Base-by-base conservation (phyloP, 306 rosid species). In the Rosa chinensis region DNA sequence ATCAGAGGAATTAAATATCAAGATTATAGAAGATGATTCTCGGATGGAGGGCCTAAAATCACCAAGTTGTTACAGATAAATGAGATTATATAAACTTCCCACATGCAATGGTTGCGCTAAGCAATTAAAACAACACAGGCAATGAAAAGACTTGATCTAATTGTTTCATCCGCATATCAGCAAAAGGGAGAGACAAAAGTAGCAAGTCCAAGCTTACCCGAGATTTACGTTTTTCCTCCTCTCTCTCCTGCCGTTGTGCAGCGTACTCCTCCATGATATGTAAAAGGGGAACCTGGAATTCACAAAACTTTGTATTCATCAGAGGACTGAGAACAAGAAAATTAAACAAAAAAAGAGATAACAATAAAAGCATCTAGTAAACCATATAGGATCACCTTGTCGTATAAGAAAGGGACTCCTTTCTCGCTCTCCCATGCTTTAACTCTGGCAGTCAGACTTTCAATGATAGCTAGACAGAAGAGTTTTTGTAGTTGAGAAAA, bases 391-490 rank as follows among this genome's bases (percentile, higher is more conserved):
- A 81, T 85, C 76, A 94, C 98, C 98, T 92, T 92, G 86, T 91
- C 98, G 72, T 91, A 94, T 67, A 91, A 80, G 89, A 94, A 92
- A 76, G 94, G 88, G 76, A 87, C 89, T 87, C 92, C 97, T 84
- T 88, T 91, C 76, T 94, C 98, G 75, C 63, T 48, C 79, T 92
- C 97, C 98, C 98, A 94, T 21, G 91, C 93, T 78, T 86, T 92
- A 23, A 92, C 93, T 89, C 83, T 92, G 72, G 92, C 78, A 77
- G 76, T 90, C 93, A 94, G 86, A 86, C 68, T 88, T 80, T 94
- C 97, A 9, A 86, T 87, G 62, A 88, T 78, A 55, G 92, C 98
- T 94, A 79, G 74, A 69, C 74, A 82, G 56, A 23, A 80, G 80
- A 53, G 55, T 25, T 6, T 8, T 55, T 8, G 40, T 56, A 71